phyloP scores from a whole-genome alignment of 192 early-diverging fungal species.

The Coemansia sp. region DNA sequence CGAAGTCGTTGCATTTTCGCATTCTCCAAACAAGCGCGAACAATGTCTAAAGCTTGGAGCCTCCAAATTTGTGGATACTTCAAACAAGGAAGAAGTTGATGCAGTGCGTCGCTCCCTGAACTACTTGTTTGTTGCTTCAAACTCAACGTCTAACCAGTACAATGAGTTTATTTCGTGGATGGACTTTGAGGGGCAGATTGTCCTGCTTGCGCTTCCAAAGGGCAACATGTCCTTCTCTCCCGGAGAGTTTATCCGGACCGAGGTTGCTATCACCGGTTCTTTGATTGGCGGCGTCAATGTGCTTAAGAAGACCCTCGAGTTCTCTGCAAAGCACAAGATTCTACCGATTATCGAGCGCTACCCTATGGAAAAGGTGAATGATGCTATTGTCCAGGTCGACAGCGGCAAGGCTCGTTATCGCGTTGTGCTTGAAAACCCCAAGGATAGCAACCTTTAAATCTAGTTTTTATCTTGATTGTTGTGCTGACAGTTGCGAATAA shows the following conservation, averaged over 20 bases:
- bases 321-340: constrained; percentile 68
- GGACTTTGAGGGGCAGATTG: constrained; percentile 51
- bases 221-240: constrained; percentile 45
- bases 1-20: constrained; percentile 59
- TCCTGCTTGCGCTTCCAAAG: constrained; percentile 57
- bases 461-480: too few species aligned
- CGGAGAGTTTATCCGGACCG: constrained; percentile 33
- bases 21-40: constrained; percentile 56
- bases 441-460: too few species aligned
- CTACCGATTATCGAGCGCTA: constrained; percentile 64
- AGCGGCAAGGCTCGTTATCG: constrained; percentile 65
- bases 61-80: constrained; percentile 53
- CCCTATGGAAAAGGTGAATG: constrained; percentile 61
- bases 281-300: constrained; percentile 63
- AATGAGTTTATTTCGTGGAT: constrained; percentile 37
- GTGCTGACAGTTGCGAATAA: too few species aligned
- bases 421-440: constrained; percentile 55
- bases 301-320: constrained; percentile 65
- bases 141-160: constrained; percentile 32
- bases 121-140: constrained; percentile 44
- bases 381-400: constrained; percentile 60
- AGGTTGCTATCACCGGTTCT: constrained; percentile 59
- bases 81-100: constrained; percentile 24
- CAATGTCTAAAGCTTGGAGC: constrained; percentile 62
- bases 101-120: constrained; percentile 35